phyloP scores from a whole-genome alignment of 139 green algal species.

The Prasinococcaceae sp. region DNA sequence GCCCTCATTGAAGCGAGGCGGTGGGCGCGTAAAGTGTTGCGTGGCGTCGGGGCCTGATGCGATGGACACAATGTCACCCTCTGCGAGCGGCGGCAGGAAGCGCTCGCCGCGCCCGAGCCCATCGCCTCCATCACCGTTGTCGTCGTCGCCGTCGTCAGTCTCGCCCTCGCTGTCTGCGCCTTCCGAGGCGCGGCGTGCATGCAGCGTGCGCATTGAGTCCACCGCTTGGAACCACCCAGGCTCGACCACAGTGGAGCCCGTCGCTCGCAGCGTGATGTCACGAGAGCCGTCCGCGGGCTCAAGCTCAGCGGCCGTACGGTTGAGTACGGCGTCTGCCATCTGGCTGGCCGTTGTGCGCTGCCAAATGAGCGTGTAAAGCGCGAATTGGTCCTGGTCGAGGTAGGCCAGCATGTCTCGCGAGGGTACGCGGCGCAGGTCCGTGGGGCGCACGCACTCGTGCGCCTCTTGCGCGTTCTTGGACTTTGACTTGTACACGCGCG shows the following conservation, averaged over 20 bases:
- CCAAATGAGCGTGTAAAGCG: constrained; percentile 82
- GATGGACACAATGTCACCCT: constrained; percentile 4
- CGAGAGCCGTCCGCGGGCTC: no score
- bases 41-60: constrained; percentile 5
- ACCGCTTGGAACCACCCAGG: no score
- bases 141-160: neutral
- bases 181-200: constrained; percentile 4
- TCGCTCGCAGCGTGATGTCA: neutral
- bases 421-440: constrained; percentile 15
- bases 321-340: constrained; percentile 36
- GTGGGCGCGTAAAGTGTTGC: constrained; percentile 59
- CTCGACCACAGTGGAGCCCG: neutral
- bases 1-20: constrained; percentile 58
- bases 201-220: no score
- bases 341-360: constrained; percentile 58
- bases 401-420: constrained; percentile 12
- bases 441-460: constrained; percentile 84
- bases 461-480: constrained; percentile 68
- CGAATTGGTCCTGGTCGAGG: constrained; percentile 12
- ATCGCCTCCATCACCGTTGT: neutral
- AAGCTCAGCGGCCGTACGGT: no score
- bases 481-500: constrained; percentile 24
- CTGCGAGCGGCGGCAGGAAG: neutral
- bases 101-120: neutral
- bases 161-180: neutral